Conservation (phyloP, 2,329 filamentous ascomycete species). For the Metarhizium robertsii region DNA sequence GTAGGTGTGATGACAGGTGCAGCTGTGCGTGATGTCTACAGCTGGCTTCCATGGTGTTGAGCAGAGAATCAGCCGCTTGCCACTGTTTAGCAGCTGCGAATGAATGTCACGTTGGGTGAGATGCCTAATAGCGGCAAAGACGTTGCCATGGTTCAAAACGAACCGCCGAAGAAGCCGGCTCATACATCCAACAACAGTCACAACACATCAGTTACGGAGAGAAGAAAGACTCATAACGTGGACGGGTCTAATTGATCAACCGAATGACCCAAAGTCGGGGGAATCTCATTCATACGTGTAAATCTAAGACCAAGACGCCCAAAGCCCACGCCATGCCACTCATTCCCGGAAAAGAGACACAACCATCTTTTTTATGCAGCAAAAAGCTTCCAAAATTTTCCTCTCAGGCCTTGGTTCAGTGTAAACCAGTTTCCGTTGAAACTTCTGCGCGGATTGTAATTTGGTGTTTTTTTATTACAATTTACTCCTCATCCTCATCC, state of each 20-base stretch:
- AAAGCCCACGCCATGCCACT: slow-evolving; percentile 10
- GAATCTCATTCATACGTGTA: slow-evolving; percentile 32
- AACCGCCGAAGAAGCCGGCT: not conserved
- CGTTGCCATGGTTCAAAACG: too few species aligned
- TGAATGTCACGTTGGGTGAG: too few species aligned
- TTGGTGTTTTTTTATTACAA: not conserved
- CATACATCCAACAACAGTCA: not conserved
- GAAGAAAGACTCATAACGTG: slow-evolving; percentile 1
- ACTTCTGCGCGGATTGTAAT: too few species aligned
- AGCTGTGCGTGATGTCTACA: too few species aligned
- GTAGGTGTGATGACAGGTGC: too few species aligned
- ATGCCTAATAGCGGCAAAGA: too few species aligned
- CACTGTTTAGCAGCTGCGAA: too few species aligned
- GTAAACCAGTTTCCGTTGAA: not conserved
- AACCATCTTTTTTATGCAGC: slow-evolving; percentile 13
- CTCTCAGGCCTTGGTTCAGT: not conserved
- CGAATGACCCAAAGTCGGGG: slow-evolving; percentile 27
- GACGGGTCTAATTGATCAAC: slow-evolving; percentile 25
- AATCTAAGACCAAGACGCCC: slow-evolving; percentile 32
- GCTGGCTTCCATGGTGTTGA: too few species aligned
- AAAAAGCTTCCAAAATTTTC: slow-evolving; percentile 13
- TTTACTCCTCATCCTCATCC: slow-evolving; percentile 59
- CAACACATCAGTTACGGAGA: not conserved
- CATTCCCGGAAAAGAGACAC: slow-evolving; percentile 7
- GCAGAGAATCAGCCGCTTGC: too few species aligned